phyloP scores from a whole-genome alignment of 2,329 filamentous ascomycete genomes.

The Colletotrichum lupini region DNA sequence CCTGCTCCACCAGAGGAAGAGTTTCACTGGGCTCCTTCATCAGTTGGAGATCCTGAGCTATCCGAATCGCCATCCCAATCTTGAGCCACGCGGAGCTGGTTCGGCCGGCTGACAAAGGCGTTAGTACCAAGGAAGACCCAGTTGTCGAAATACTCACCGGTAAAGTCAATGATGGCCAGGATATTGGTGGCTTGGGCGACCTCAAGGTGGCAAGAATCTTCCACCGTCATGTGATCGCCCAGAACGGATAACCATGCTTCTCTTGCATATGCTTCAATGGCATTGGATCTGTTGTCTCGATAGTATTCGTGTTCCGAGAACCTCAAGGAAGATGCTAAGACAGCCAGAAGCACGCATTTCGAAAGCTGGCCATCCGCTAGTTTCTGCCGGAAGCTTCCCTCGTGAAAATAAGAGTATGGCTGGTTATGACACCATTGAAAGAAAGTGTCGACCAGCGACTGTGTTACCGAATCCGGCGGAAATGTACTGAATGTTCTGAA shows the following conservation, averaged over 20 bases:
- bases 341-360: no score
- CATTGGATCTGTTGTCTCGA: not conserved
- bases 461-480: constrained; percentile 12
- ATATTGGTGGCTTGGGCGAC: no score
- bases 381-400: constrained; percentile 44
- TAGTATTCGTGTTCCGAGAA: not conserved
- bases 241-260: not conserved
- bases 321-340: no score
- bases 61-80: no score
- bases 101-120: no score
- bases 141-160: no score
- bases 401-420: constrained; percentile 51
- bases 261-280: not conserved
- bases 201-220: no score
- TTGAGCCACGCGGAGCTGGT: no score
- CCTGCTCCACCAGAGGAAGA: constrained; percentile 40
- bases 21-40: constrained; percentile 43
- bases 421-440: constrained; percentile 49
- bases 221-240: no score
- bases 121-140: no score
- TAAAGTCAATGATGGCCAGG: no score
- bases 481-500: not conserved
- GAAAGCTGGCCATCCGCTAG: constrained; percentile 31
- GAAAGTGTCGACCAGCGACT: constrained; percentile 41
- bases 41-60: constrained; percentile 30